A percentile compares a stretch with the other conserved stretches of the same genome.
Conservation (phyloP, 2,329 filamentous ascomycete genomes). For the Sclerotiophoma versabilis region DNA sequence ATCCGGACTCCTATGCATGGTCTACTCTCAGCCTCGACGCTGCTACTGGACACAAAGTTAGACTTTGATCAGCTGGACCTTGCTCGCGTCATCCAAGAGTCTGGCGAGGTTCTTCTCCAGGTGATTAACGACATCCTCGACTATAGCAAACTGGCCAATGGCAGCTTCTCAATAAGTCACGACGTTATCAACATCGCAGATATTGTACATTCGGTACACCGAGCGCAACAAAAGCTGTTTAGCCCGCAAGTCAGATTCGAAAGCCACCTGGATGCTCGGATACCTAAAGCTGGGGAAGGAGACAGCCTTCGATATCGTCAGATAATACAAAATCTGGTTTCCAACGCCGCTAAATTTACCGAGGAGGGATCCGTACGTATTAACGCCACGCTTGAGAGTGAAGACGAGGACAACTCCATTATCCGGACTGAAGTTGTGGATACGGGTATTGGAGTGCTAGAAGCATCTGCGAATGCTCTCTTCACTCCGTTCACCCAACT, state of each 20-base stretch:
- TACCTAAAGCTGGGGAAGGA: constrained; percentile 61
- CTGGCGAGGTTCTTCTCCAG: constrained; percentile 64
- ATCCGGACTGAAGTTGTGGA: constrained; percentile 63
- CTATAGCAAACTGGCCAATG: constrained; percentile 68
- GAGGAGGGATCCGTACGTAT: constrained; percentile 62
- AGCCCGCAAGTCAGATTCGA: constrained; percentile 58
- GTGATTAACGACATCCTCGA: constrained; percentile 73
- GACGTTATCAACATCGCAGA: constrained; percentile 60
- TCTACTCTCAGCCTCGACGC: constrained; percentile 65
- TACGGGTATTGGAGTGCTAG: constrained; percentile 62
- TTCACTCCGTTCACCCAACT: constrained; percentile 66
- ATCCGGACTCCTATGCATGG: constrained; percentile 70
- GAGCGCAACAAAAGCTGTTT: constrained; percentile 58
- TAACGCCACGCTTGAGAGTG: constrained; percentile 48
- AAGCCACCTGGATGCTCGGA: constrained; percentile 53
- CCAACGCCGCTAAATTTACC: constrained; percentile 69
- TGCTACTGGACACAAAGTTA: constrained; percentile 64
- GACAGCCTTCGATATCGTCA: constrained; percentile 68
- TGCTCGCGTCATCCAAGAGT: constrained; percentile 65
- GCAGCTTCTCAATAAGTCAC: constrained; percentile 64
- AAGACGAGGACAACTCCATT: constrained; percentile 54
- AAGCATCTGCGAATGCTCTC: constrained; percentile 55
- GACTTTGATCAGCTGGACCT: constrained; percentile 63
- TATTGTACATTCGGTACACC: constrained; percentile 58
- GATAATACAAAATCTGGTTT: constrained; percentile 67